Evolutionary conservation across 306 rosid species (phyloP).

Genomic region (Aeschynomene evenia): DNA sequence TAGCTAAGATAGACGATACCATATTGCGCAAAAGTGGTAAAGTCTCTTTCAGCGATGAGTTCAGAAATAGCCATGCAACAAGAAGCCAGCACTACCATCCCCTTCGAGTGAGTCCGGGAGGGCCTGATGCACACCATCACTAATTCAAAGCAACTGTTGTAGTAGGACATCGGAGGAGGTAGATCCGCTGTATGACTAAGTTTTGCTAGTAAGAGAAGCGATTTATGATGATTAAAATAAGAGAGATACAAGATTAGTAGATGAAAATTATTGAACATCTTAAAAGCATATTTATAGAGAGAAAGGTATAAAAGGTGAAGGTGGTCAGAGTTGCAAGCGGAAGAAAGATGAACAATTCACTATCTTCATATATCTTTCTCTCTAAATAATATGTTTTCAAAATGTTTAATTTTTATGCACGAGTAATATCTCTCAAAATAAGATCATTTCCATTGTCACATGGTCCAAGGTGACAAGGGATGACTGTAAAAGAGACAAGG

Average conservation of each 20-base stretch:
- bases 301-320: no score
- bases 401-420: no score
- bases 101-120: slow-evolving; percentile 42
- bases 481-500: no score
- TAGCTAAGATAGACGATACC: slow-evolving; percentile 6
- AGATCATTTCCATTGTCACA: no score
- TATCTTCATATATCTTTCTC: no score
- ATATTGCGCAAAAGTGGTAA: neutral
- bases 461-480: no score
- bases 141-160: neutral
- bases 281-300: no score
- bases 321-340: no score
- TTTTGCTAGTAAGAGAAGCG: neutral
- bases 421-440: no score
- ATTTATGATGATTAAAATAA: neutral
- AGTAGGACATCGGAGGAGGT: slow-evolving; percentile 16
- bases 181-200: slow-evolving; percentile 1
- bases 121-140: slow-evolving; percentile 52
- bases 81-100: slow-evolving; percentile 18
- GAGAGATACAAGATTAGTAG: neutral
- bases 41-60: slow-evolving; percentile 26
- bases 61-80: slow-evolving; percentile 28
- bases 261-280: no score
- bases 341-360: no score
- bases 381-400: no score